phyloP scores from a whole-genome alignment of 2,329 filamentous ascomycete genomes.

The Pseudogymnoascus sp. region DNA sequence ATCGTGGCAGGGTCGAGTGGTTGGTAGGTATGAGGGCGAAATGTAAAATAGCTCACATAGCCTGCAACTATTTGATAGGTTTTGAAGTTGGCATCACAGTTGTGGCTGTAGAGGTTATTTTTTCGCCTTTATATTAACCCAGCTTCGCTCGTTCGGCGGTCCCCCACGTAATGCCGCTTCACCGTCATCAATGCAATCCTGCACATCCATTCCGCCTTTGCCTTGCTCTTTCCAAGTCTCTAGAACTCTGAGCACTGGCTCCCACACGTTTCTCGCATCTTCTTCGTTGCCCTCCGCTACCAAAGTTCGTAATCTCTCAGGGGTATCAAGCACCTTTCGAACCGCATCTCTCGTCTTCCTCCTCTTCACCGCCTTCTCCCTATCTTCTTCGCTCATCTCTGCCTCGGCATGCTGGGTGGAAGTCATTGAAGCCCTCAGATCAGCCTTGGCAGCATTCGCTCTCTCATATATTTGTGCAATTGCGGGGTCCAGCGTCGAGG shows the following conservation, averaged over 20 bases:
- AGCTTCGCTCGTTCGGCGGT: constrained; percentile 20
- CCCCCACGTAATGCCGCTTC: constrained; percentile 26
- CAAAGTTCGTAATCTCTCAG: constrained; percentile 49
- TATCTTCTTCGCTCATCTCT: constrained; percentile 38
- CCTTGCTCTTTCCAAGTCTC: constrained; percentile 30
- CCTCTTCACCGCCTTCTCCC: background rate
- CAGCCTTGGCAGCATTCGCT: constrained; percentile 25
- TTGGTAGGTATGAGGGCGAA: constrained; percentile 9
- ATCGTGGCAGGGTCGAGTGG: constrained; percentile 32
- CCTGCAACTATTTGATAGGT: background rate
- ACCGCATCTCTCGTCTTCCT: constrained; percentile 3
- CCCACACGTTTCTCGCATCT: constrained; percentile 55
- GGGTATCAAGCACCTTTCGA: constrained; percentile 15
- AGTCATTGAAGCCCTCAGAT: constrained; percentile 23
- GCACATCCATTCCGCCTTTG: constrained; percentile 30
- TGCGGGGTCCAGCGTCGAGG: constrained; percentile 65
- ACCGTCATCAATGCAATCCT: constrained; percentile 31
- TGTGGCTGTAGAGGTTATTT: constrained; percentile 13
- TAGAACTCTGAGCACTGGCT: constrained; percentile 26
- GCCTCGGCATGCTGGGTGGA: constrained; percentile 5
- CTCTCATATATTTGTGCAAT: constrained; percentile 64
- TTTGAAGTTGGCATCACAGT: background rate
- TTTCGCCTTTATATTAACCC: constrained; percentile 20
- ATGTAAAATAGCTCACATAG: background rate
- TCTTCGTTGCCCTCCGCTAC: constrained; percentile 53